Evolutionary conservation across 768 basidiomycete genomes (phyloP).

Genomic region (Lactarius sanguifluus): DNA sequence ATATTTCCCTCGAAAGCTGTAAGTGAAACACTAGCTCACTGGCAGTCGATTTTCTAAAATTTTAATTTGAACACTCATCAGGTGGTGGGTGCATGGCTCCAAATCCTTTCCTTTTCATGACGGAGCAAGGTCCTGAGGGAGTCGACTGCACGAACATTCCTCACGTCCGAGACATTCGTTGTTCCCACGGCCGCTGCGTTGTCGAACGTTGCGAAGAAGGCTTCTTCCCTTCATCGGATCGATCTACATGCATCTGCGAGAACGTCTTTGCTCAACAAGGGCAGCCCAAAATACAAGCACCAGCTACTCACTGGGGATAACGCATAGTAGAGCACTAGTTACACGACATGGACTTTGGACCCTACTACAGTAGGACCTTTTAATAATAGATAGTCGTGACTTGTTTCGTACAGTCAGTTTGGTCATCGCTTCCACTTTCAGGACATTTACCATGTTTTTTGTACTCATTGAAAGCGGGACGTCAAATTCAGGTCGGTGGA

Average conservation of each 20-base stretch:
- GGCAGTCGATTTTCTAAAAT: too few species aligned
- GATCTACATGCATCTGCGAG: neutral
- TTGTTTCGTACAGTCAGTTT: neutral
- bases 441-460: neutral
- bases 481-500: too few species aligned
- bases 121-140: slow-evolving; percentile 7
- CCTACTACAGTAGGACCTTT: neutral
- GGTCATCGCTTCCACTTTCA: neutral
- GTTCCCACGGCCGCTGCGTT: slow-evolving; percentile 21
- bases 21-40: slow-evolving; percentile 26
- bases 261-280: neutral
- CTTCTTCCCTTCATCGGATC: slow-evolving; percentile 9
- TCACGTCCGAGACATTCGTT: slow-evolving; percentile 22
- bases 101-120: slow-evolving; percentile 34
- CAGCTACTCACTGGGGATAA: neutral
- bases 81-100: slow-evolving; percentile 45
- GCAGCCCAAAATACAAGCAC: neutral
- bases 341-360: neutral
- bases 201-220: neutral
- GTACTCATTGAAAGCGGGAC: neutral
- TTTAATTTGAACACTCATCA: slow-evolving; percentile 16
- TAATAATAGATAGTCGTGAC: neutral
- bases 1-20: slow-evolving; percentile 42
- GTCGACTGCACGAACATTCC: slow-evolving; percentile 29
- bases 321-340: neutral